Conservation (phyloP, 1,284 basidiomycete species). For the Bondarzewia mesenterica region DNA sequence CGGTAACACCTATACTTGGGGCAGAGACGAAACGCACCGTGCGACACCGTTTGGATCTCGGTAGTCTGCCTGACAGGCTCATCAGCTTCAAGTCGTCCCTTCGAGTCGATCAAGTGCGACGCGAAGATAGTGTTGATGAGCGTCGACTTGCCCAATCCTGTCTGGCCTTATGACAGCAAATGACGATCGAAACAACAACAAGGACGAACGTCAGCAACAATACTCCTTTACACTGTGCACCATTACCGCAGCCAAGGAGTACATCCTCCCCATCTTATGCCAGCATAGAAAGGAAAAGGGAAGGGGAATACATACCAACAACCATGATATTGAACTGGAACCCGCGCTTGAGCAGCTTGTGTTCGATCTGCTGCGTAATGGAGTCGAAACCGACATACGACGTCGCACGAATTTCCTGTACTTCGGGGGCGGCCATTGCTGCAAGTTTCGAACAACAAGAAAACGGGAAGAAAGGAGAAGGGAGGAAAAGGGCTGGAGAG, state of each 20-base stretch:
- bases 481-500: not conserved
- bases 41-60: conserved; percentile 91
- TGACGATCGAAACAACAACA: not conserved
- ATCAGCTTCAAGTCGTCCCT: conserved; percentile 85
- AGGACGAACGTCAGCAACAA: not conserved
- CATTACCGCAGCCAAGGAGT: not conserved
- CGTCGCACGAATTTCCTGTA: conserved; percentile 79
- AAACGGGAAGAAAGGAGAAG: not conserved
- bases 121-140: conserved; percentile 99
- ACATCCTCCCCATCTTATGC: not conserved
- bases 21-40: conserved; percentile 53
- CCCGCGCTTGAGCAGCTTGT: conserved; percentile 97
- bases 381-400: conserved; percentile 93
- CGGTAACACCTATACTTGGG: not conserved
- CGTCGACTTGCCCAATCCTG: conserved; percentile 96
- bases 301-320: conserved; percentile 60
- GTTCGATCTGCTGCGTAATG: conserved; percentile 97
- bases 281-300: conserved; percentile 4
- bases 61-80: conserved; percentile 91
- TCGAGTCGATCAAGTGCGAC: conserved; percentile 95
- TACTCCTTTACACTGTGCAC: not conserved
- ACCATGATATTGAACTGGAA: conserved; percentile 99
- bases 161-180: conserved; percentile 62
- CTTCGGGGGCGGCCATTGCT: conserved; percentile 33
- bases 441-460: not conserved